Evolutionary conservation across 495 filamentous ascomycete species (phyloP).

Genomic region (Penicillium cinerascens): DNA sequence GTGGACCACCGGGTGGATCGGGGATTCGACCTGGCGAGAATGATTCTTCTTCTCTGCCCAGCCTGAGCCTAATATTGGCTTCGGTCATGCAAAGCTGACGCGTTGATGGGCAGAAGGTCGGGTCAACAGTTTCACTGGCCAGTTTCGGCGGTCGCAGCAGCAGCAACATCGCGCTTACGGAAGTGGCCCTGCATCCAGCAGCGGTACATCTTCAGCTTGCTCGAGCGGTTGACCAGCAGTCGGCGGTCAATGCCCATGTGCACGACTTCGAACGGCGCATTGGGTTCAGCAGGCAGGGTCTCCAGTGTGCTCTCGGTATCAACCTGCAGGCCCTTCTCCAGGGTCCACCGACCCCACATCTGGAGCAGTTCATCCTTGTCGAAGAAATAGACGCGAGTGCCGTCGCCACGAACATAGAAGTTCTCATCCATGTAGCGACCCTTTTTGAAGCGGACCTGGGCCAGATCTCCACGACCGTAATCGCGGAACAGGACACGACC

Average conservation of each 20-base stretch:
- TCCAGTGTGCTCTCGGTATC: slow-evolving; percentile 13
- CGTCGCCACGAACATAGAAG: slow-evolving; percentile 93
- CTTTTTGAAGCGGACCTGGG: slow-evolving; percentile 95
- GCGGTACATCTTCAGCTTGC: slow-evolving; percentile 94
- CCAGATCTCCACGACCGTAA: slow-evolving; percentile 91
- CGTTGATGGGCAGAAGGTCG: not conserved
- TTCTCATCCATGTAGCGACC: slow-evolving; percentile 89
- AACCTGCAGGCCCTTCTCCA: slow-evolving; percentile 31
- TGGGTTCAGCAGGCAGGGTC: slow-evolving; percentile 9
- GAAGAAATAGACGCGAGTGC: slow-evolving; percentile 97
- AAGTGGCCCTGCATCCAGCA: slow-evolving; percentile 95
- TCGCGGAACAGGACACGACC: slow-evolving; percentile 90
- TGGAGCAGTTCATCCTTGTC: slow-evolving; percentile 73
- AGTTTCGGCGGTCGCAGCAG: slow-evolving; percentile 6
- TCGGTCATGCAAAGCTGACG: not conserved
- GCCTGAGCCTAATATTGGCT: not conserved
- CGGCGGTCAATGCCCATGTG: slow-evolving; percentile 80
- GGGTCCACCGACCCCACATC: slow-evolving; percentile 67
- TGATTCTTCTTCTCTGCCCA: not conserved
- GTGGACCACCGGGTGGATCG: too few relatives aligned
- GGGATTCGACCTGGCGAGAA: not conserved
- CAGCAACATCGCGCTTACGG: slow-evolving; percentile 53
- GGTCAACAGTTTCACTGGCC: slow-evolving; percentile 7
- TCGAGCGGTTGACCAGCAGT: slow-evolving; percentile 86
- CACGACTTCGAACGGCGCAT: slow-evolving; percentile 59